These are phyloP conservation scores for Leucoagaricus sp. DNA, from an alignment of 1,284 basidiomycete genomes.

Conservation along the genomic window DNA sequence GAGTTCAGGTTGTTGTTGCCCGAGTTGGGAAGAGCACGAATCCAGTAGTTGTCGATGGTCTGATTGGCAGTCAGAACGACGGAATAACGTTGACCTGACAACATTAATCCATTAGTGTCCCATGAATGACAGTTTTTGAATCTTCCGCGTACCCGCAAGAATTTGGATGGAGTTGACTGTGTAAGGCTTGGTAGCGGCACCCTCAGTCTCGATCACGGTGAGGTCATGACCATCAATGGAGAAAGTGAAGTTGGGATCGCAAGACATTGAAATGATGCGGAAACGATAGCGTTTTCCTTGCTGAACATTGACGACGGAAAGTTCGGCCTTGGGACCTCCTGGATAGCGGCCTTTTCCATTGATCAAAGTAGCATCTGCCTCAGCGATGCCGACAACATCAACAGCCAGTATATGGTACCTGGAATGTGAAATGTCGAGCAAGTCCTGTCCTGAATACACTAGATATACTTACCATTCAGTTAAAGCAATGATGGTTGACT, in stretches of 20 bases:
- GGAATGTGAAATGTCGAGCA: background rate
- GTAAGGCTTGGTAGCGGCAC: constrained; percentile 37
- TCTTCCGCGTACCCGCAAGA: constrained; percentile 22
- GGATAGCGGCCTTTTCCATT: constrained; percentile 41
- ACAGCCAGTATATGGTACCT: constrained; percentile 33
- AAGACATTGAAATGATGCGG: constrained; percentile 38
- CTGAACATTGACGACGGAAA: constrained; percentile 27
- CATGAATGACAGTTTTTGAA: background rate
- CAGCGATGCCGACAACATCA: constrained; percentile 17
- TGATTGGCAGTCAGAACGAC: constrained; percentile 40
- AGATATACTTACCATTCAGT: constrained; percentile 17
- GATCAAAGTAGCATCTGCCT: constrained; percentile 46
- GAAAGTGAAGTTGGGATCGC: constrained; percentile 37
- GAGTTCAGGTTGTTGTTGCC: constrained; percentile 4
- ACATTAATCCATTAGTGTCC: background rate
- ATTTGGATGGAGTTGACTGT: constrained; percentile 35
- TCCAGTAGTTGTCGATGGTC: constrained; percentile 45
- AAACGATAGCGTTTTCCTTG: constrained; percentile 34
- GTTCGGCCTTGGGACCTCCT: constrained; percentile 29
- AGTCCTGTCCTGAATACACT: background rate
- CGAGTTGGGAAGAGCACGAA: constrained; percentile 34
- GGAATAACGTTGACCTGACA: constrained; percentile 35
- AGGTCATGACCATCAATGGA: constrained; percentile 31
- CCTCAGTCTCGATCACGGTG: constrained; percentile 53
- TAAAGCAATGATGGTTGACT: constrained; percentile 20